Percentiles rank a stretch among this genome's conserved stretches.
phyloP scores from a whole-genome alignment of 495 filamentous ascomycete genomes.

The Talaromyces nanjingensis region DNA sequence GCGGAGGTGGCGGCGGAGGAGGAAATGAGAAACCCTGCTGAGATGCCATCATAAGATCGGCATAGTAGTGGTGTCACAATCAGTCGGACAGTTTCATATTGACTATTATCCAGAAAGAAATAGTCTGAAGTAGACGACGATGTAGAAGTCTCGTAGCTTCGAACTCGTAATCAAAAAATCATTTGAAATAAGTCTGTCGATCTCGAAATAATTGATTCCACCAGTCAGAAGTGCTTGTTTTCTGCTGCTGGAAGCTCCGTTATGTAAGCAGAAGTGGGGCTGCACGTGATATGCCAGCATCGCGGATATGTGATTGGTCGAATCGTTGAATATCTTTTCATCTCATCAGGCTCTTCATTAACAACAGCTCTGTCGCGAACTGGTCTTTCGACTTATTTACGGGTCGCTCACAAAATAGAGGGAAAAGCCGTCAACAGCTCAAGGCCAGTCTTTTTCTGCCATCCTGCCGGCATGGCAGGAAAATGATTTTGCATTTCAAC shows the following conservation, averaged over 20 bases:
- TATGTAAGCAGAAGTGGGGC: not conserved
- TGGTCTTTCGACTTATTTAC: not conserved
- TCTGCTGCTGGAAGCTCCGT: not conserved
- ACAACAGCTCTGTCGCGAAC: not conserved
- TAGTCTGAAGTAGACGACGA: not conserved
- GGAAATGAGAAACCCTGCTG: constrained; percentile 43
- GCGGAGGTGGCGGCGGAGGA: constrained; percentile 40
- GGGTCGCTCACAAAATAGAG: not conserved
- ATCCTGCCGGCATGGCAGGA: constrained; percentile 1
- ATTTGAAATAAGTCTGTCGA: not conserved
- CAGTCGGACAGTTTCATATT: not conserved
- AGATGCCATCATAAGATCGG: constrained; percentile 32
- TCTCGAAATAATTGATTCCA: not conserved
- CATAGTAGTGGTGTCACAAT: not conserved
- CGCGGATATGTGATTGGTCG: not conserved
- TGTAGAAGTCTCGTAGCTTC: not conserved
- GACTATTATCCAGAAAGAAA: not conserved
- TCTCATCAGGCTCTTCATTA: not conserved
- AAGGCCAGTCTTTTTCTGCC: not conserved
- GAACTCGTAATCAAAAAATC: not conserved
- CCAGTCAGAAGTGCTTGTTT: not conserved
- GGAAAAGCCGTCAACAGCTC: not conserved
- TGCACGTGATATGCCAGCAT: not conserved
- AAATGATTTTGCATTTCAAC: not conserved
- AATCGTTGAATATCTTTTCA: not conserved